These are phyloP conservation scores for Astrocystis sublimbata DNA, from an alignment of 495 filamentous ascomycete species.

Conservation along the genomic window DNA sequence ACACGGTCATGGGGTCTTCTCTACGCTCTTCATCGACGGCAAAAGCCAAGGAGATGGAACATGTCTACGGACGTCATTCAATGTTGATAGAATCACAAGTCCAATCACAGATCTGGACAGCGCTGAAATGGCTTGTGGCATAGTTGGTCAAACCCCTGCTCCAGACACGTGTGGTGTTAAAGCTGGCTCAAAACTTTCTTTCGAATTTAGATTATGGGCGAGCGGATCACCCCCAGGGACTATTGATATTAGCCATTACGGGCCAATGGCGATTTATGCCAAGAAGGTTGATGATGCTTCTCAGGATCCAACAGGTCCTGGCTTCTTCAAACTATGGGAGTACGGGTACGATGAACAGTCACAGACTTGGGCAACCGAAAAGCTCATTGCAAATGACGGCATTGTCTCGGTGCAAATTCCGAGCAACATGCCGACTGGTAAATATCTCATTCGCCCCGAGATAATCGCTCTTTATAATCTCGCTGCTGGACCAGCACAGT, in stretches of 20 bases:
- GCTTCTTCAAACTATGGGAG: conserved; percentile 77
- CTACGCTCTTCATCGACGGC: conserved; percentile 61
- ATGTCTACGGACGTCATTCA: conserved; percentile 61
- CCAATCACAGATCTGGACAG: conserved; percentile 50
- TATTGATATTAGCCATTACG: conserved; percentile 62
- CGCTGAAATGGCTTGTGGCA: conserved; percentile 61
- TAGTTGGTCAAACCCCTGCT: conserved; percentile 5
- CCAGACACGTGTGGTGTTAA: conserved; percentile 47
- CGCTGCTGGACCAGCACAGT: conserved; percentile 58
- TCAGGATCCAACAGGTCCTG: conserved; percentile 49
- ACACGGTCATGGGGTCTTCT: conserved; percentile 63
- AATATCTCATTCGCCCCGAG: conserved; percentile 66
- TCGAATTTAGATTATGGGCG: conserved; percentile 60
- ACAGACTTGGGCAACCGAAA: conserved; percentile 60
- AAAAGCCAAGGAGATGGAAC: conserved; percentile 61
- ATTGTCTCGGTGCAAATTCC: conserved; percentile 60
- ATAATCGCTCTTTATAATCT: conserved; percentile 63
- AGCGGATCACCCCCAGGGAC: conserved; percentile 50
- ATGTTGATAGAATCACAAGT: conserved; percentile 39
- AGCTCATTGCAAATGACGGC: conserved; percentile 60
- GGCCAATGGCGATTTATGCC: conserved; percentile 68
- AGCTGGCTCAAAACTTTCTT: conserved; percentile 54
- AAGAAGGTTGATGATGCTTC: conserved; percentile 53
- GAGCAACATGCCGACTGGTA: conserved; percentile 56
- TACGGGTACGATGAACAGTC: conserved; percentile 53